Percentiles rank a stretch among this genome's conserved stretches.
Conservation (phyloP, 1,139 yeast species). For the Yamadazyma taylorii region DNA sequence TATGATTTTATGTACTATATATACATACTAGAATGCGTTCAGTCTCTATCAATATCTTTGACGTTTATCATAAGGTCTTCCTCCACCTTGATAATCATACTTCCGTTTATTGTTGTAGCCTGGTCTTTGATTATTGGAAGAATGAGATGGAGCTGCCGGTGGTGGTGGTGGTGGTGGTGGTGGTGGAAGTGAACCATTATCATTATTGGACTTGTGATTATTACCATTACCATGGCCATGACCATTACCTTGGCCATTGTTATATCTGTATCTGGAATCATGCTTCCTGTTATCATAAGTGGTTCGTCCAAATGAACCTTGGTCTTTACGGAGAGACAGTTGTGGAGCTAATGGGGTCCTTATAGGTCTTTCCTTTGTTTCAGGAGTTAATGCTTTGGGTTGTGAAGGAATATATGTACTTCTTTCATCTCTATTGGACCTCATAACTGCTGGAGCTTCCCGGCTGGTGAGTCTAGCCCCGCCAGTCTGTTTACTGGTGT, state of each 20-base stretch:
- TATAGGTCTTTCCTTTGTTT: neutral
- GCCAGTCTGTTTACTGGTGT: conserved; percentile 1
- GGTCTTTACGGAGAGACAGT: conserved; percentile 4
- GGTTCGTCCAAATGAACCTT: neutral
- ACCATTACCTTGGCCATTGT: neutral
- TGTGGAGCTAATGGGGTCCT: conserved; percentile 16
- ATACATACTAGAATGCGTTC: conserved; percentile 1
- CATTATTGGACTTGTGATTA: neutral
- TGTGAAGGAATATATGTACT: conserved; percentile 4
- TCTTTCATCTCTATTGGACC: conserved; percentile 1
- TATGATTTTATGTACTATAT: neutral
- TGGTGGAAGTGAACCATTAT: neutral
- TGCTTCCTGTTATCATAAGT: conserved; percentile 3
- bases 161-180: conserved; percentile 20
- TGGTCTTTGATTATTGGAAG: conserved; percentile 7
- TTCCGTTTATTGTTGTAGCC: conserved; percentile 26
- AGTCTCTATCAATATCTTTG: conserved; percentile 23
- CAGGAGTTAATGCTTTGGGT: conserved; percentile 2
- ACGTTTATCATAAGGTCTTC: conserved; percentile 35
- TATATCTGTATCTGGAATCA: neutral
- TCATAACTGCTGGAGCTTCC: neutral
- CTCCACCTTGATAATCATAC: conserved; percentile 22
- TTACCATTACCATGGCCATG: neutral
- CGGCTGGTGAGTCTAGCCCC: neutral
- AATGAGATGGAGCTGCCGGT: conserved; percentile 23